Evolutionary conservation across 306 rosid genomes (phyloP).

Genomic region (Dryas octopetala): DNA sequence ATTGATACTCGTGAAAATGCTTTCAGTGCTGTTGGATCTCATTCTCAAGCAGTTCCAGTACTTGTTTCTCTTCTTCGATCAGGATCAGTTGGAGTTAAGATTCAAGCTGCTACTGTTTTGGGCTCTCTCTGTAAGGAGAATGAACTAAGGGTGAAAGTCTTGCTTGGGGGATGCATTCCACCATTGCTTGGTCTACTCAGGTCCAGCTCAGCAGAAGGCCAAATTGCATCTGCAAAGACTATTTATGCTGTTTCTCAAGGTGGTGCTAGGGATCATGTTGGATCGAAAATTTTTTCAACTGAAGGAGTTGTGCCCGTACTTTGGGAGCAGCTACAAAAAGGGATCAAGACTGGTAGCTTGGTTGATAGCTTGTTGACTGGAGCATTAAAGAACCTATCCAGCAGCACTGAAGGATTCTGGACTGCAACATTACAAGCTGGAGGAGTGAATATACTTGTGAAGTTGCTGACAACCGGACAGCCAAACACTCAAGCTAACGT

Average conservation of each 20-base stretch:
- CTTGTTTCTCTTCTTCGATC: conserved; percentile 99
- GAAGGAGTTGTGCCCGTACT: conserved; percentile 99
- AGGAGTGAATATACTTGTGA: conserved; percentile 81
- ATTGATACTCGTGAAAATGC: conserved; percentile 90
- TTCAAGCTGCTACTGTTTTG: conserved; percentile 93
- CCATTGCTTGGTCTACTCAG: conserved; percentile 94
- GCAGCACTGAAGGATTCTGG: conserved; percentile 97
- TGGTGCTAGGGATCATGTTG: conserved; percentile 90
- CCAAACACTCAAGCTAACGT: conserved; percentile 79
- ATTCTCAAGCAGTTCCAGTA: conserved; percentile 99
- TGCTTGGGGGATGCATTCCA: conserved; percentile 99
- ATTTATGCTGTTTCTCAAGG: conserved; percentile 97
- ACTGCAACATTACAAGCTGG: conserved; percentile 79
- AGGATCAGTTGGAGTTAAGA: conserved; percentile 88
- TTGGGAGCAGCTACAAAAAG: conserved; percentile 79
- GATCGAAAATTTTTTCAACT: conserved; percentile 94
- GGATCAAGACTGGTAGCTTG: conserved; percentile 68
- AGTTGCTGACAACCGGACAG: conserved; percentile 79
- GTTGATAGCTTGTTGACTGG: conserved; percentile 90
- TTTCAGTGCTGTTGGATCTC: conserved; percentile 99
- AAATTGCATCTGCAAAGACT: conserved; percentile 93
- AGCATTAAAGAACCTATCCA: conserved; percentile 84
- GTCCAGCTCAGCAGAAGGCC: conserved; percentile 87
- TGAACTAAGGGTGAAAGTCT: conserved; percentile 92
- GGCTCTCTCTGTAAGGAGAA: conserved; percentile 95